Evolutionary conservation across 495 filamentous ascomycete genomes (phyloP), one percentile per base, ranked within the genome.

Genomic region (Bryoglossum gracile): DNA sequence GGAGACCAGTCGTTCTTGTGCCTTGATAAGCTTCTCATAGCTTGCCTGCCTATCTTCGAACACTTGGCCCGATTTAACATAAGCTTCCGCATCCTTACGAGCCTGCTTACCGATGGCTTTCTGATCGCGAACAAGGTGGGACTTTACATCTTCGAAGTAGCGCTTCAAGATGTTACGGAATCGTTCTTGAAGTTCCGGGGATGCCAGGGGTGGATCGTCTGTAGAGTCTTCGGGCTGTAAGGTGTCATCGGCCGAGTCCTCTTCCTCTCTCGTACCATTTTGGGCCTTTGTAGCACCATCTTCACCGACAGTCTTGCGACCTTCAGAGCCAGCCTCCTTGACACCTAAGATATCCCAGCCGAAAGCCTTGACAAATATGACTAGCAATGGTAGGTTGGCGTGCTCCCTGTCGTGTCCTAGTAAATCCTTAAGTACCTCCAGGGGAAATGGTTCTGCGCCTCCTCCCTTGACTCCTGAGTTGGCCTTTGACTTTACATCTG

Each of bases 1-100:
- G 18, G 86, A 68, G 37, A 95, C 75, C 4, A 97, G 78, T 50
- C 88, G 90, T 60, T 99, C 92, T 54, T 96, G 84, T 3, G 85
- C 76, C 67, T 95, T 97, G 8, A 88, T 68, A 62, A 87, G 81
- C 65, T 88, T 95, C 62, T 99, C 92, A 52, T 92, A 95, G 57
- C 89, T 96, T 23, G 89, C 78, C 61, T 99, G 92, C 14, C 92
- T 86, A 59, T 99, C 92, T 62, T 99, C 92, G 54, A 99, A 99
- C 35, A 99, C 90, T 59, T 99, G 92, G 11, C 92, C 92, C 34
- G 94, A 97, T 61, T 95, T 95, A 55, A 99, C 88, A 61, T 99
- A 99, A 4, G 91, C 92, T 63, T 99, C 92, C 2, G 94, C 89
- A 69, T 99, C 96, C 40, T 90, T 89, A 49, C 87, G 85, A 39